phyloP scores from a whole-genome alignment of 352 stramenopile genomes.

The Phytopythium kandeliae region DNA sequence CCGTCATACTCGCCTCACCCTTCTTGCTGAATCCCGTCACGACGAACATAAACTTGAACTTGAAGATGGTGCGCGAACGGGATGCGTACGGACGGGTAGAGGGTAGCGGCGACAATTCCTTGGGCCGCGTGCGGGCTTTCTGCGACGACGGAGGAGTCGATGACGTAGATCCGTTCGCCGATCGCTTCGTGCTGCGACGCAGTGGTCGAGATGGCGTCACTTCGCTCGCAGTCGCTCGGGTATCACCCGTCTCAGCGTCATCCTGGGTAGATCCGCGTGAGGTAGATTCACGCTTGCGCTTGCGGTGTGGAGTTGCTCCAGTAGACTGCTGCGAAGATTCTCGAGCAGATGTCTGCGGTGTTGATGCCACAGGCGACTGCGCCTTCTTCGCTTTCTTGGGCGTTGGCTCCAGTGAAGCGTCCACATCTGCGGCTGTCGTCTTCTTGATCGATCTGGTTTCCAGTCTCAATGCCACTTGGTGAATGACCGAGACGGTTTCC shows the following conservation, averaged over 20 bases:
- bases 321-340: conserved; percentile 6
- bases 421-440: neutral
- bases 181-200: conserved; percentile 14
- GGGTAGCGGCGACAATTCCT: conserved; percentile 42
- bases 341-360: neutral
- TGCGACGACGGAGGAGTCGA: conserved; percentile 33
- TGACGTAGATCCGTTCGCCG: conserved; percentile 6
- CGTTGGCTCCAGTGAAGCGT: neutral
- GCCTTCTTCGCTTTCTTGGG: conserved; percentile 3
- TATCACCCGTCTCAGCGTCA: neutral
- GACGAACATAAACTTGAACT: conserved; percentile 73
- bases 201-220: conserved; percentile 13
- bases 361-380: too few species aligned
- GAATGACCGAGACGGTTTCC: conserved; percentile 30
- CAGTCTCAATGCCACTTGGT: conserved; percentile 9
- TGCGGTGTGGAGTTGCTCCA: conserved; percentile 9
- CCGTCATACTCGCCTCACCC: conserved; percentile 37
- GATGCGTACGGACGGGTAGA: conserved; percentile 38
- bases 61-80: conserved; percentile 55
- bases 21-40: conserved; percentile 61
- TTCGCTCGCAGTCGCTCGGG: conserved; percentile 5
- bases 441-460: conserved; percentile 15
- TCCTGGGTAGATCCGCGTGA: conserved; percentile 5
- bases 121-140: conserved; percentile 41
- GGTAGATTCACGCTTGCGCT: conserved; percentile 11